Percentiles rank a stretch among this genome's conserved stretches.
Evolutionary conservation across 139 green algal species (phyloP).

Genomic region (Astrephomene gubernaculifera): DNA sequence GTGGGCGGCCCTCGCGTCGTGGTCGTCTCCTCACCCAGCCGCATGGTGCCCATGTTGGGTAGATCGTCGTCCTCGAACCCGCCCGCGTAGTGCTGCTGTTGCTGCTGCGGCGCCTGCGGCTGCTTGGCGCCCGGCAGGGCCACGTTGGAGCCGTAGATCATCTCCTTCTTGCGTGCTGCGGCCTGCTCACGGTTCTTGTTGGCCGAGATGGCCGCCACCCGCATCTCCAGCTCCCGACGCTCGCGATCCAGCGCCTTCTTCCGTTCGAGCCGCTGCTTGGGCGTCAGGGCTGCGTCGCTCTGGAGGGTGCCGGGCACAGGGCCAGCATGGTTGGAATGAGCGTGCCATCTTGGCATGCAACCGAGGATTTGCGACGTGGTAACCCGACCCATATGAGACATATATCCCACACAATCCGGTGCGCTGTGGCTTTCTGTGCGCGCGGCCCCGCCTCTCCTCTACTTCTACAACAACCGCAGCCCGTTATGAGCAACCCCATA

Average conservation of each 20-base stretch:
- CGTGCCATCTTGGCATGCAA: too few relatives aligned
- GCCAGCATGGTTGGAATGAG: too few relatives aligned
- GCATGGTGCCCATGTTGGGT: conserved; percentile 55
- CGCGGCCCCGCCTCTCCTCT: too few relatives aligned
- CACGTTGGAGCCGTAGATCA: conserved; percentile 43
- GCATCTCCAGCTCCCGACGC: conserved; percentile 51
- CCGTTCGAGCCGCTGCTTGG: conserved; percentile 44
- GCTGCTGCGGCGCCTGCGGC: neutral
- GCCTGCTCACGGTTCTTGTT: conserved; percentile 35
- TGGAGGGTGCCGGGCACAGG: neutral
- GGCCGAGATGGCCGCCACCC: conserved; percentile 37
- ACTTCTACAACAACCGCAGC: too few relatives aligned
- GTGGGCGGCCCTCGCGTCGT: neutral
- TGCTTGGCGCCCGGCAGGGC: conserved; percentile 42
- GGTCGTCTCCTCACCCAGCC: neutral
- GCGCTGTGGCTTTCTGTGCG: too few relatives aligned
- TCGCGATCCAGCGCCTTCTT: conserved; percentile 36
- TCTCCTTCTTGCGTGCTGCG: conserved; percentile 40
- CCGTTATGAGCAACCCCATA: too few relatives aligned
- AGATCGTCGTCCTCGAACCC: conserved; percentile 46
- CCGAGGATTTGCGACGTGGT: too few relatives aligned
- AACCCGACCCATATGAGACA: too few relatives aligned
- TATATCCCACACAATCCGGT: too few relatives aligned
- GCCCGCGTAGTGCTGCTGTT: neutral
- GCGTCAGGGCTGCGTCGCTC: conserved; percentile 37